A percentile compares a stretch with the other conserved stretches of the same genome.
phyloP scores from a whole-genome alignment of 2,329 filamentous ascomycete genomes.

The Keithomyces neogunnii region DNA sequence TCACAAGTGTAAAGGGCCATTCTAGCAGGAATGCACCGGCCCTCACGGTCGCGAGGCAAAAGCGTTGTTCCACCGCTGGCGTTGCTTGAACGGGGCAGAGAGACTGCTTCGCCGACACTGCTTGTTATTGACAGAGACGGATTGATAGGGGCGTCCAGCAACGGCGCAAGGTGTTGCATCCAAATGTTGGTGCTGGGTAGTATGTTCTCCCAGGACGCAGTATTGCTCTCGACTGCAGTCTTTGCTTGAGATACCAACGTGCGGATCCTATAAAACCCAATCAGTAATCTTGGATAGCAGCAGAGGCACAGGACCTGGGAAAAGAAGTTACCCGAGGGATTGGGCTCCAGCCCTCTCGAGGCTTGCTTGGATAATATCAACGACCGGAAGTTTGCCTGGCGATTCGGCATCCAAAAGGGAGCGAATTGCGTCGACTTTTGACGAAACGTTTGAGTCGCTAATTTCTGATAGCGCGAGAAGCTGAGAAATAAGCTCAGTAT shows the following conservation, averaged over 20 bases:
- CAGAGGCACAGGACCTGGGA: no score
- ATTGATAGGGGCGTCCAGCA: constrained; percentile 45
- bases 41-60: constrained; percentile 53
- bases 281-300: constrained; percentile 2
- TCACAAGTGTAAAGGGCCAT: constrained; percentile 63
- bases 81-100: constrained; percentile 34
- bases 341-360: constrained; percentile 39
- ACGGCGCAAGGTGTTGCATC: constrained; percentile 49
- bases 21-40: constrained; percentile 64
- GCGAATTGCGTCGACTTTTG: constrained; percentile 34
- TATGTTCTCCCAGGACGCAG: constrained; percentile 34
- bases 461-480: constrained; percentile 47
- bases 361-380: constrained; percentile 46
- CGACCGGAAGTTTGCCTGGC: constrained; percentile 33
- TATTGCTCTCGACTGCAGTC: constrained; percentile 19
- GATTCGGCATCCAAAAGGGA: constrained; percentile 35
- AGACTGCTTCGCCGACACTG: constrained; percentile 60
- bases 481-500: constrained; percentile 42
- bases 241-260: constrained; percentile 42
- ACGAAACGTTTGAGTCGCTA: constrained; percentile 27
- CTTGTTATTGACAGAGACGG: constrained; percentile 67
- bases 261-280: constrained; percentile 31
- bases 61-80: neutral
- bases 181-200: constrained; percentile 59
- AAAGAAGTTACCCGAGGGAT: constrained; percentile 39